phyloP scores from a whole-genome alignment of 257 asterid species.

The Jacaranda copaia region DNA sequence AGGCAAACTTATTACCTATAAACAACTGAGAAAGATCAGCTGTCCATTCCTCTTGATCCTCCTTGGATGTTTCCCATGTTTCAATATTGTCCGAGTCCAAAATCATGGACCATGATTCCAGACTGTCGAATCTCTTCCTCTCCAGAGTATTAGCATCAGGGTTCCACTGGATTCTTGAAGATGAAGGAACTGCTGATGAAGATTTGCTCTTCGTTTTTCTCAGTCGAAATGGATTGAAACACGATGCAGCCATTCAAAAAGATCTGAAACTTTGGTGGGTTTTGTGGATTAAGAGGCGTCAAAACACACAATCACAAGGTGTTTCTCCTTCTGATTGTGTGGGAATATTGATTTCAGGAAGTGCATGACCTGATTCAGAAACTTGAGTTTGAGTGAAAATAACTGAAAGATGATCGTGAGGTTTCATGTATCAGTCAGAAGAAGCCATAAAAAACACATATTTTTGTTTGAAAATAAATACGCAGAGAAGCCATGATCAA shows the following conservation, averaged over 20 bases:
- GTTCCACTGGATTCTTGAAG: conserved; percentile 56
- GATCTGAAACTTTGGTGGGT: neutral
- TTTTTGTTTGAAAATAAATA: neutral
- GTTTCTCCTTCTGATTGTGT: conserved; percentile 71
- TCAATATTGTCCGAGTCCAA: conserved; percentile 88
- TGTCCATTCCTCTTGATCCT: conserved; percentile 77
- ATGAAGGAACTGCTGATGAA: conserved; percentile 46
- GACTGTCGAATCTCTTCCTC: conserved; percentile 85
- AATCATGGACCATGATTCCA: conserved; percentile 98
- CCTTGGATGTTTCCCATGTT: conserved; percentile 75
- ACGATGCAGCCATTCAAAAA: conserved; percentile 58
- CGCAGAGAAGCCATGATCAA: neutral
- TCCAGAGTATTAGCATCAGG: conserved; percentile 63
- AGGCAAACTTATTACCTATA: conserved; percentile 80
- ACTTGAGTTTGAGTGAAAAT: conserved; percentile 50
- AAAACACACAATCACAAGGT: conserved; percentile 45
- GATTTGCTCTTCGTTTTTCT: conserved; percentile 52
- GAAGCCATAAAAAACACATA: neutral
- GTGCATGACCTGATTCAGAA: conserved; percentile 80
- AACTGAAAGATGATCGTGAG: conserved; percentile 9
- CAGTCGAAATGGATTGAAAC: conserved; percentile 79
- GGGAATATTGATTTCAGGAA: conserved; percentile 74
- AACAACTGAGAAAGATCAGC: conserved; percentile 87
- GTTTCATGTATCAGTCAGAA: conserved; percentile 53
- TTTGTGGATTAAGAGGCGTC: conserved; percentile 14